These are phyloP conservation scores for Filosporella fistucella DNA, from an alignment of 495 filamentous ascomycete genomes.

Conservation along the genomic window DNA sequence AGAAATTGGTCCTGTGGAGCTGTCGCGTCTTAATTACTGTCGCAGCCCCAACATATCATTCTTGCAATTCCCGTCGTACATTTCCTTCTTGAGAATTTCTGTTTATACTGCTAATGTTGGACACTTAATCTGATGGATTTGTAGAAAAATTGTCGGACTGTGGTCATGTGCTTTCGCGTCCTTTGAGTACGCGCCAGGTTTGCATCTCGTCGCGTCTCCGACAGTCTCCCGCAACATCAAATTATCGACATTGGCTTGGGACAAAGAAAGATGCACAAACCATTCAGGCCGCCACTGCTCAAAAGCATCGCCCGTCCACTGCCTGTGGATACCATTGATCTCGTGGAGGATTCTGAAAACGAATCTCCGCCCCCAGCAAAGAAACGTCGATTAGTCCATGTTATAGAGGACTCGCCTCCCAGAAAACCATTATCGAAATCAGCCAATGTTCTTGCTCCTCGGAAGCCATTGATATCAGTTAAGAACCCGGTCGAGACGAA, in stretches of 20 bases:
- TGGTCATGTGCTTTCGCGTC: background rate
- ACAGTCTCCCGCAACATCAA: background rate
- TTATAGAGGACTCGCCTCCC: constrained; percentile 15
- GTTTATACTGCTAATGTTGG: too few species aligned
- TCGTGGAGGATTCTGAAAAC: constrained; percentile 11
- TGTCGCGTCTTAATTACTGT: too few species aligned
- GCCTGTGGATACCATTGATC: constrained; percentile 3
- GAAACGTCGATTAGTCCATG: constrained; percentile 19
- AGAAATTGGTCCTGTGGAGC: too few species aligned
- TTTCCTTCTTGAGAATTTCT: too few species aligned
- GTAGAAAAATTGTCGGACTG: background rate
- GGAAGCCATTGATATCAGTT: constrained; percentile 40
- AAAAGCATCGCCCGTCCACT: constrained; percentile 13
- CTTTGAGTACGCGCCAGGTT: background rate
- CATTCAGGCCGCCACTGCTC: constrained; percentile 23
- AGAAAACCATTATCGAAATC: constrained; percentile 2
- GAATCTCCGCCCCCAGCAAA: constrained; percentile 16
- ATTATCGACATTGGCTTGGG: background rate
- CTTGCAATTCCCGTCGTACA: too few species aligned
- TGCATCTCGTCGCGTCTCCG: background rate
- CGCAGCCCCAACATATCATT: too few species aligned
- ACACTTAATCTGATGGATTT: background rate
- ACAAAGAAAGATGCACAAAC: constrained; percentile 23
- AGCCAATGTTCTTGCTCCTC: constrained; percentile 14
- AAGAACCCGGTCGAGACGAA: constrained; percentile 26